Base-by-base conservation (phyloP, 352 stramenopile species). In the Blastocystis sp. region DNA sequence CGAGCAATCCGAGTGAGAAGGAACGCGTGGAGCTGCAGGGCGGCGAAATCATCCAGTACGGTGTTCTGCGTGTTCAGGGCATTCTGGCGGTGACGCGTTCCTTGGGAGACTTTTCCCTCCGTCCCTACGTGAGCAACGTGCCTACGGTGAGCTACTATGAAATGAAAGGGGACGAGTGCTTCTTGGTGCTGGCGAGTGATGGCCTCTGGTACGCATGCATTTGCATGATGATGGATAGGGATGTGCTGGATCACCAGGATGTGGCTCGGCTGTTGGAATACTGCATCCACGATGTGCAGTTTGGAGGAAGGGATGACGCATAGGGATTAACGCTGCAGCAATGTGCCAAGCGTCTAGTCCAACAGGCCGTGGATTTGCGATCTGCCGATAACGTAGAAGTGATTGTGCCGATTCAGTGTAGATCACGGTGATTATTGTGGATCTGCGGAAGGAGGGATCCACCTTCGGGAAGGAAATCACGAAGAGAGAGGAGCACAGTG, bases 41-140 rank as follows among this genome's bases (percentile, higher is more conserved):
- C 42, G 94, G 94, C 59, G 94, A 91, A 34, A 93, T 97, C 1
- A 93, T 96, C 14, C 94, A 96, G 76, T 96, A 93, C 92, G 94
- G 94, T 28, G 93, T 96, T 54, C 97, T 94, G 93, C 93, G 95
- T 62, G 94, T 98, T n/a, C 93, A 97, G 89, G 95, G 94, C 52
- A 95, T 97, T 69, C 91, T 98, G 62, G 94, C 94, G 24, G 94
- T 98, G 42, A 97, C 94, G 17, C 82, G 91, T 48, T 93, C 94
- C 43, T 96, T 98, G 78, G 95, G 95, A 19, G 95, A 98, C 89
- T 92, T 93, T 45, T 94, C 94, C 90, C 91, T 97, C 45, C 96
- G 97, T 90, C 94, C 93, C 0, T 97, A 95, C 52, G 94, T 98
- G n/a, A 93, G 57, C 59, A 89, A 77, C 52, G 70, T 89, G 45